phyloP scores from a whole-genome alignment of 768 basidiomycete species.

The Cyclocybe aegerita region DNA sequence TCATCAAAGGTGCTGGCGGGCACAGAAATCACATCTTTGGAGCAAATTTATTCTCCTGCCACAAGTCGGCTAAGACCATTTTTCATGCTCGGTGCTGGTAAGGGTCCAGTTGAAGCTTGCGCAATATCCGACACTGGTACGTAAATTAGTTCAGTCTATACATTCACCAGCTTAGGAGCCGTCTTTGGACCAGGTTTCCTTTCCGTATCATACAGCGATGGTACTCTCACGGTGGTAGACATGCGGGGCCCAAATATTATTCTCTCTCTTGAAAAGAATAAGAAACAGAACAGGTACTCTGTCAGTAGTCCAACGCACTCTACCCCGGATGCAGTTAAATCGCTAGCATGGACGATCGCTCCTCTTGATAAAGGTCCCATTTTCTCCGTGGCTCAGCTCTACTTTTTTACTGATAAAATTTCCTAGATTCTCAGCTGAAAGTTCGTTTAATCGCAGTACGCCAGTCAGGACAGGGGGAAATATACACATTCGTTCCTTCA shows the following conservation, averaged over 20 bases:
- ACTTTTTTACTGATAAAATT: constrained; percentile 1
- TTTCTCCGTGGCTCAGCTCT: not conserved
- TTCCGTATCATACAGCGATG: constrained; percentile 65
- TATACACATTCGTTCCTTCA: constrained; percentile 51
- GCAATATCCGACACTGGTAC: constrained; percentile 76
- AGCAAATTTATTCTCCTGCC: constrained; percentile 41
- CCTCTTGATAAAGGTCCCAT: constrained; percentile 49
- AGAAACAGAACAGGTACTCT: constrained; percentile 38
- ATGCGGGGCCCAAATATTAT: constrained; percentile 74
- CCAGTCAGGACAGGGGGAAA: constrained; percentile 55
- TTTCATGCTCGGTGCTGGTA: constrained; percentile 52
- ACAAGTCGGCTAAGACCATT: constrained; percentile 56
- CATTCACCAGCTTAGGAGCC: constrained; percentile 2
- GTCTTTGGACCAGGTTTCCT: constrained; percentile 60
- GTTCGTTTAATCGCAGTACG: constrained; percentile 65
- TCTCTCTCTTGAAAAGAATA: constrained; percentile 42
- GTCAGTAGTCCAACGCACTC: constrained; percentile 19
- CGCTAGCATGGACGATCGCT: constrained; percentile 68
- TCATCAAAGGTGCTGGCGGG: constrained; percentile 28
- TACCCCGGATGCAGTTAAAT: constrained; percentile 49
- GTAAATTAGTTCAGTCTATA: constrained; percentile 10
- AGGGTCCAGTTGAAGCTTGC: constrained; percentile 50
- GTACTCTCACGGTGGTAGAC: constrained; percentile 64
- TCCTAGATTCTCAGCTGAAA: constrained; percentile 41
- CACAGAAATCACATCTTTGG: constrained; percentile 52